Evolutionary conservation across 306 rosid species (phyloP), one percentile per base, ranked within the genome.

Genomic region (Cucumis melo): DNA sequence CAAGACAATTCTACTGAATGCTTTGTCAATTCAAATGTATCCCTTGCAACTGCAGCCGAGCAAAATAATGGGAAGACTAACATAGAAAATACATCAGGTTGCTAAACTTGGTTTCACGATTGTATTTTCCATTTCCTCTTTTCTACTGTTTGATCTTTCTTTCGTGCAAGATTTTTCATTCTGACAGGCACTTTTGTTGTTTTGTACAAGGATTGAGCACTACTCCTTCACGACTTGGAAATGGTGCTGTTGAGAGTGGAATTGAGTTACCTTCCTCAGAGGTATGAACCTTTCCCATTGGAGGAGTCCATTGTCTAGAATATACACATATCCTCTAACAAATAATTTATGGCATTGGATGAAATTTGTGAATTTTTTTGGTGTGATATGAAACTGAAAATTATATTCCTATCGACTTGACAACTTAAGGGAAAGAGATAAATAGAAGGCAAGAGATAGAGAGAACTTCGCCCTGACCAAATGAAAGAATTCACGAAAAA

Each of bases 1-100:
- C 95, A 87, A 85, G 92, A 85, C 63, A 86, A 82, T 81, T 76
- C 85, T 56, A 80, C 78, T 41, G 92, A 94, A 76, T 81, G 80
- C 71, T 70, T 92, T 78, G 90, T 80, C 82, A 85, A 83, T 80
- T 81, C 89, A 77, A 94, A 82, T 82, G 77, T 78, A 79, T 81
- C 85, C n/a, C 84, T 81, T 71, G 81, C 93, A 66, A 76, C 88
- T 81, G 90, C 80, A 71, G 78, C 75, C 79, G 95, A 89, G 79
- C 92, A 81, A 79, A 86, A 76, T 82, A 92, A 85, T 85, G 96
- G 91, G 80, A 87, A 82, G 80, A 70, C 86, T 20, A 85, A 87
- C 78, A 63, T 67, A 80, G 93, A 92, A 72, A 86, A 84, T 74
- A 77, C 89, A 78, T 86, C 97, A 88, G 99, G 97, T 92, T 81